phyloP scores from a whole-genome alignment of 768 basidiomycete species.

The Lactarius trivialis region DNA sequence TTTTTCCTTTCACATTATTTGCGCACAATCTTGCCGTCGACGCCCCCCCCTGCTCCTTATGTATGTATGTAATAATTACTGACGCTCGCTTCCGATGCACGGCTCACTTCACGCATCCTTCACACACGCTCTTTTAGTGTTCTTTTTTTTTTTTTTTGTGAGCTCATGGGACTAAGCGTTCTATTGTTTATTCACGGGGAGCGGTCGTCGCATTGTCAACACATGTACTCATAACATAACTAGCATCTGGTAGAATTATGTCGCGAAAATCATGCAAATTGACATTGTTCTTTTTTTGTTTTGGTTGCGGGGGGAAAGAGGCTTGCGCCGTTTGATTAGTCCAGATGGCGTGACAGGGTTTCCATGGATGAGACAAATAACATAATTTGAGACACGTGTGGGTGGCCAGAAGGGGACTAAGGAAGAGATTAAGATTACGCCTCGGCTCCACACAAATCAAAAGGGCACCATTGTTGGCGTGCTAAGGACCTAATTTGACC shows the following conservation, averaged over 20 bases:
- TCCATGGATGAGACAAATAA: not conserved
- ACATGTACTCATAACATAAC: conserved; percentile 11
- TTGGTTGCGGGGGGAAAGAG: not conserved
- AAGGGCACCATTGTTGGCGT: not conserved
- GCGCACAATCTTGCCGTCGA: not conserved
- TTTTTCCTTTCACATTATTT: not conserved
- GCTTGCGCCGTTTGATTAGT: not conserved
- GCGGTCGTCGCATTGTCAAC: conserved; percentile 12
- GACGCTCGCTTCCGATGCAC: conserved; percentile 11
- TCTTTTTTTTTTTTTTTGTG: not conserved
- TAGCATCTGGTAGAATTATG: conserved; percentile 20
- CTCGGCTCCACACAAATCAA: conserved; percentile 1
- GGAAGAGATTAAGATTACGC: conserved; percentile 5
- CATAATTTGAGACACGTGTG: not conserved
- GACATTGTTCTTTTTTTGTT: conserved; percentile 3
- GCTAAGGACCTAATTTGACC: not conserved
- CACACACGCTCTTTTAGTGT: not conserved
- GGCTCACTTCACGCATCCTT: conserved; percentile 5
- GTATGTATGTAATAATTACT: conserved; percentile 22
- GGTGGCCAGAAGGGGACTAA: not conserved
- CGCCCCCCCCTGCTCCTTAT: not conserved
- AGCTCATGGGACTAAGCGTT: conserved; percentile 6
- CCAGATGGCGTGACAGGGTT: conserved; percentile 11
- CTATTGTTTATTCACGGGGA: conserved; percentile 18
- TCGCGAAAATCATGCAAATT: not conserved